A percentile compares a stretch with the other conserved stretches of the same genome.
These are phyloP conservation scores for Tuber magnatum DNA, from an alignment of 495 filamentous ascomycete genomes.

Conservation along the genomic window DNA sequence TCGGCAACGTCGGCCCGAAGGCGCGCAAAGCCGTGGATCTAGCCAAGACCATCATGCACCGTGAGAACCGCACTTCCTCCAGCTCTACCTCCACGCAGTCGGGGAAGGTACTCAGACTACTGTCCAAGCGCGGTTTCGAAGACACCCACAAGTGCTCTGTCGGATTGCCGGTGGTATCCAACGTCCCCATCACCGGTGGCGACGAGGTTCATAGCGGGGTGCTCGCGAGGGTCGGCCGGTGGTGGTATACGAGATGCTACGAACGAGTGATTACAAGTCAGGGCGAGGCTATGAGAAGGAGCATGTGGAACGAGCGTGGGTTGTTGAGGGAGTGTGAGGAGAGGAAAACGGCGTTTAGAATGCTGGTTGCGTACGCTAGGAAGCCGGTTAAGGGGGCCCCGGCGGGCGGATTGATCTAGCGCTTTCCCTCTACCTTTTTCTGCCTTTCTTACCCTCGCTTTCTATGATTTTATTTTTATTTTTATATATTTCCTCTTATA, in stretches of 20 bases:
- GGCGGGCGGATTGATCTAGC: constrained; percentile 8
- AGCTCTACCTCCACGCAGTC: constrained; percentile 43
- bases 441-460: background rate
- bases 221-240: constrained; percentile 83
- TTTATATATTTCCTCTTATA: too few species aligned
- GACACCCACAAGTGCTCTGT: constrained; percentile 82
- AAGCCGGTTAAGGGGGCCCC: constrained; percentile 50
- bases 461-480: background rate
- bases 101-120: constrained; percentile 67
- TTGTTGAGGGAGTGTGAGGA: constrained; percentile 80
- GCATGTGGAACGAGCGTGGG: constrained; percentile 73
- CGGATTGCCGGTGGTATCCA: constrained; percentile 76
- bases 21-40: constrained; percentile 65
- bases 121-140: constrained; percentile 72
- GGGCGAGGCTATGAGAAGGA: constrained; percentile 49
- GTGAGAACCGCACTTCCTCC: constrained; percentile 24
- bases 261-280: constrained; percentile 53
- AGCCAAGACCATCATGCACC: constrained; percentile 39
- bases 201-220: constrained; percentile 64
- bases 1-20: constrained; percentile 68
- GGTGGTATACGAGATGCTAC: constrained; percentile 94
- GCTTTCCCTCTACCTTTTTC: background rate
- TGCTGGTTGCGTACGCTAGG: constrained; percentile 85
- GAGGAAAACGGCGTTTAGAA: constrained; percentile 74
- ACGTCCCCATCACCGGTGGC: constrained; percentile 22